These are phyloP conservation scores for Mortierella hygrophila DNA, from an alignment of 192 early-diverging fungal genomes.

Conservation along the genomic window DNA sequence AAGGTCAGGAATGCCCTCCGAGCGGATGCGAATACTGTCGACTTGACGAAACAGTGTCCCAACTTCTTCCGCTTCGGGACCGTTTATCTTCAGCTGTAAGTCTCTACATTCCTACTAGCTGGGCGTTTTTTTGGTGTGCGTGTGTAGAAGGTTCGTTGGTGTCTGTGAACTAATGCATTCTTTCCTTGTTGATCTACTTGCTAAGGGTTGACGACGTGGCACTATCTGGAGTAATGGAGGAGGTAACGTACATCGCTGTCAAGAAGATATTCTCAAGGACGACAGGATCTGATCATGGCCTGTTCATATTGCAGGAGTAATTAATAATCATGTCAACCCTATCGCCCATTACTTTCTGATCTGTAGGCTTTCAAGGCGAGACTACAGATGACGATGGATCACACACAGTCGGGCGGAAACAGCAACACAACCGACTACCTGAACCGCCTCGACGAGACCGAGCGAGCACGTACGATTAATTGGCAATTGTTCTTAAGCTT, in stretches of 20 bases:
- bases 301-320: neutral
- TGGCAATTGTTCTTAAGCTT: neutral
- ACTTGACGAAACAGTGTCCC: conserved; percentile 41
- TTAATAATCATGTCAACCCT: neutral
- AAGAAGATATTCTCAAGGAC: neutral
- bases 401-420: conserved; percentile 57
- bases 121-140: neutral
- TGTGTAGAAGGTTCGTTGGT: neutral
- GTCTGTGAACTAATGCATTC: neutral
- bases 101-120: neutral
- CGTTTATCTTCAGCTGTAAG: conserved; percentile 35
- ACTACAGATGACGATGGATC: conserved; percentile 60
- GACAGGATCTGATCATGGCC: too few species aligned
- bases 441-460: conserved; percentile 63
- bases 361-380: conserved; percentile 58
- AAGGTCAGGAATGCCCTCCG: conserved; percentile 48
- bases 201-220: conserved; percentile 23
- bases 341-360: neutral
- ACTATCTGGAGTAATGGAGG: conserved; percentile 18
- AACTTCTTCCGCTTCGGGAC: conserved; percentile 44
- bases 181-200: neutral
- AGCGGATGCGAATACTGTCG: conserved; percentile 34
- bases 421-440: conserved; percentile 56
- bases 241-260: neutral
- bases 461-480: conserved; percentile 53